These are phyloP conservation scores for Dictyostelium capitatum DNA, from an alignment of 78 protist genomes.

Conservation along the genomic window DNA sequence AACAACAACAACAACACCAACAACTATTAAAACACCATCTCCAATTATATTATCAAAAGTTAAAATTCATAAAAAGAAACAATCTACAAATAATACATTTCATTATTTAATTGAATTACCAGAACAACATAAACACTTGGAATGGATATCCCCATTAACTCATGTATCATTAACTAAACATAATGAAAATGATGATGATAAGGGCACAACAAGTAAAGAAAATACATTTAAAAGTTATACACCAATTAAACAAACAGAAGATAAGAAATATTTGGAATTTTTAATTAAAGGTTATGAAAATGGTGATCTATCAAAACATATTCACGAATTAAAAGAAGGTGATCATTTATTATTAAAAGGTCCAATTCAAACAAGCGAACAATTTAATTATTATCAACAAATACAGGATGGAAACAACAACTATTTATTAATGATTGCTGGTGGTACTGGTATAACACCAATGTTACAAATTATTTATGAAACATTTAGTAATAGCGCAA, in stretches of 20 bases:
- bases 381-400: not conserved
- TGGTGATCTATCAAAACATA: conserved; percentile 49
- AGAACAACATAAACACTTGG: not conserved
- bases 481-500: not conserved
- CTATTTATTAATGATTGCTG: conserved; percentile 47
- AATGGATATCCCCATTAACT: conserved; percentile 71
- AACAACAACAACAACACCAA: not conserved
- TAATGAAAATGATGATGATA: not conserved
- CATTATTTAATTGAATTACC: not conserved
- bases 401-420: not conserved
- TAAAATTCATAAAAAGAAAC: not conserved
- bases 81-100: conserved; percentile 16
- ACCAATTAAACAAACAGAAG: conserved; percentile 17
- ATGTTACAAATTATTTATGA: conserved; percentile 41
- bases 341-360: conserved; percentile 38
- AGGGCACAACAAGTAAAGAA: not conserved
- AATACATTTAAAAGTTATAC: conserved; percentile 58
- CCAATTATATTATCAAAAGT: not conserved
- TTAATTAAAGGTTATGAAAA: conserved; percentile 52
- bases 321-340: conserved; percentile 18
- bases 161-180: conserved; percentile 36
- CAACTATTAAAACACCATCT: not conserved
- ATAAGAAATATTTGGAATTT: conserved; percentile 36
- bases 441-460: conserved; percentile 82
- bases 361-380: conserved; percentile 46